phyloP scores from a whole-genome alignment of 768 basidiomycete genomes.

The Tremella yokohamensis region DNA sequence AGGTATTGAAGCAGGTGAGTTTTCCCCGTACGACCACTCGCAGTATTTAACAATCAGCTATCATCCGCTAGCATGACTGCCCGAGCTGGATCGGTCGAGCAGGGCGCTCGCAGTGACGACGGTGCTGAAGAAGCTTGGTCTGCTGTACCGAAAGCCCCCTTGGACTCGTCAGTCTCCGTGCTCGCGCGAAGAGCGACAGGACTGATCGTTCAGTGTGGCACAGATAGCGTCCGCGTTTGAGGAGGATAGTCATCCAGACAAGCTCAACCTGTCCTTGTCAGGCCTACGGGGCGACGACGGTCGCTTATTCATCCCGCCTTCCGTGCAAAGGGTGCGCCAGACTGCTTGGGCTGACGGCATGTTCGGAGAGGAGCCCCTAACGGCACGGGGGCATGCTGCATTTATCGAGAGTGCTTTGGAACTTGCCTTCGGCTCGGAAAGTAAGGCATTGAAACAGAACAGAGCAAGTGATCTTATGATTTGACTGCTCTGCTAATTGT shows the following conservation, averaged over 20 bases:
- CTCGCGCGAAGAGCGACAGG: background rate
- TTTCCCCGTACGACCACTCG: background rate
- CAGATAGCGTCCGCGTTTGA: constrained; percentile 24
- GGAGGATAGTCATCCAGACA: constrained; percentile 24
- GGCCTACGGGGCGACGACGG: constrained; percentile 49
- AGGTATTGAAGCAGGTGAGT: constrained; percentile 43
- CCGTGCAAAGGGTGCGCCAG: constrained; percentile 44
- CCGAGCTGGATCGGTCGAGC: constrained; percentile 9
- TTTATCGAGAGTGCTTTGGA: constrained; percentile 39
- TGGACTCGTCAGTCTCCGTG: constrained; percentile 17
- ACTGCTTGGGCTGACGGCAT: constrained; percentile 33
- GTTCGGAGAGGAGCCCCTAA: constrained; percentile 37
- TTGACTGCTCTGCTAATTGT: background rate
- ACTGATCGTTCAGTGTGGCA: constrained; percentile 7
- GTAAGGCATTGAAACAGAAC: constrained; percentile 32
- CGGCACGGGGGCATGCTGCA: constrained; percentile 38
- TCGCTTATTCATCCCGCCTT: constrained; percentile 46
- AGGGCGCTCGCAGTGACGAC: constrained; percentile 7
- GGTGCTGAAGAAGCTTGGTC: constrained; percentile 32
- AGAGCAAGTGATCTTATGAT: constrained; percentile 23
- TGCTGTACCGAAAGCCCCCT: constrained; percentile 20
- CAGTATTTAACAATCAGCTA: constrained; percentile 21
- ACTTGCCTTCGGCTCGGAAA: constrained; percentile 45
- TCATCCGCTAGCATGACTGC: constrained; percentile 26
- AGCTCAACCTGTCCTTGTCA: constrained; percentile 43